Base-by-base conservation (phyloP, 768 basidiomycete genomes). In the Ephemerocybe angulata region DNA sequence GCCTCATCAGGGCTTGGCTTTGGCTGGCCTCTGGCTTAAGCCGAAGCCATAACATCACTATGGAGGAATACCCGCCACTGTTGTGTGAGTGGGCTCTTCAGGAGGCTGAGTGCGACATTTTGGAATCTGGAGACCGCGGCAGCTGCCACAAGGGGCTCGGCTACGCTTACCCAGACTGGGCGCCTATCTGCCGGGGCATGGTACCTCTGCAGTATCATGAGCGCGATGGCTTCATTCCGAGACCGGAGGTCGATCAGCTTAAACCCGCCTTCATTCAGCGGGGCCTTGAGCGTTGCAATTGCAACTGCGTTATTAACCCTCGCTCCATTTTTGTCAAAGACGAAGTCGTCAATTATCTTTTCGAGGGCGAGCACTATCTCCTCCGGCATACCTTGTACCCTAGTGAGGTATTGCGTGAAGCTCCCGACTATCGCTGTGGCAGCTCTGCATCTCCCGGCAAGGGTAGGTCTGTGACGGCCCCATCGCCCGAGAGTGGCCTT, bases 371-470 rank as follows among this genome's bases (percentile, higher is more conserved):
- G 49, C 40, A 61, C 62, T 0, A 69, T 61, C 0, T 41, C 17
- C n/a, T 56, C 52, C 0, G 67, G 70, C 63, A 69, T 66, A 1
- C 67, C 67, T 57, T 70, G 66, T 1, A 64, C 67, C 11, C 50
- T 46, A 0, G 67, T 57, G 0, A 65, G 58, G 59, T 64, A 69
- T 49, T 68, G 65, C 1, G 70, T 63, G 29, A 55, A 57, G 0
- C 66, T 62, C 0, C 63, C 64, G 3, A 66, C 58, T 3, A 59
- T 46, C 58, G 64, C 63, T 17, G 59, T 57, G 3, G 66, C 31
- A 2, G 70, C 62, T 6, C 65, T 48, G 1, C 52, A 15, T 12
- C 53, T 19, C 15, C 59, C 63, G 44, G 60, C 52, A 6, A 61
- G 56, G 0, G 69, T 65, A 0, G 67, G 70, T 25, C 66, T 55